A percentile compares a stretch with the other conserved stretches of the same genome.
phyloP scores from a whole-genome alignment of 805 yeast species.

The Candida nanaspora region DNA sequence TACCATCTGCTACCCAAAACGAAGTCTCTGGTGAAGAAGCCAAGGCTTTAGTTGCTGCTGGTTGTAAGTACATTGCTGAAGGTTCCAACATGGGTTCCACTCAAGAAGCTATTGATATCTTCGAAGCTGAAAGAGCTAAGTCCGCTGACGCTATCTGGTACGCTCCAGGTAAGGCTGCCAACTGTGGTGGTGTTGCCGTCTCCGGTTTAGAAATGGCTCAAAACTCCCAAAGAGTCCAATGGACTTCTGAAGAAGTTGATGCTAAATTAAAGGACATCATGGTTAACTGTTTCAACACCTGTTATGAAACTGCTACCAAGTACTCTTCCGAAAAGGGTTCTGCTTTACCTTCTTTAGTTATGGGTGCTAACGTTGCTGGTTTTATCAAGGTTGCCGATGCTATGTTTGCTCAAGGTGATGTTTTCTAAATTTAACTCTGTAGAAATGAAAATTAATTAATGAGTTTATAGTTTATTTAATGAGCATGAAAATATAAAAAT shows the following conservation, averaged over 20 bases:
- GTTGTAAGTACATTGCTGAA: conserved; percentile 91
- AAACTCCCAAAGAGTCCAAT: conserved; percentile 87
- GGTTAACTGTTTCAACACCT: conserved; percentile 88
- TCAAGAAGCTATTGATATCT: conserved; percentile 91
- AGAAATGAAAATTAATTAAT: neutral
- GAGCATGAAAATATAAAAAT: neutral
- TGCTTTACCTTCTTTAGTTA: conserved; percentile 87
- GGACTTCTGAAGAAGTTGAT: conserved; percentile 94
- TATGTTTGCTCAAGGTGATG: conserved; percentile 96
- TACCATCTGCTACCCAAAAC: conserved; percentile 98
- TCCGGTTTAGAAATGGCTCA: conserved; percentile 99
- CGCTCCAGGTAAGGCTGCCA: conserved; percentile 99
- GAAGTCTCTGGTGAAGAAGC: conserved; percentile 98
- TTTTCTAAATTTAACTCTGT: conserved; percentile 25
- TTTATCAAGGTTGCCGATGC: conserved; percentile 98
- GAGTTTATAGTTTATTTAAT: neutral
- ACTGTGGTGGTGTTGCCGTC: conserved; percentile 99
- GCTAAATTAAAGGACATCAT: conserved; percentile 83
- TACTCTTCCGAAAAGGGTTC: conserved; percentile 65
- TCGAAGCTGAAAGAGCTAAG: conserved; percentile 71
- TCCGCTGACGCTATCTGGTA: conserved; percentile 72
- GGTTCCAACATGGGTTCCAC: conserved; percentile 99
- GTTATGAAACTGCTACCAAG: conserved; percentile 78
- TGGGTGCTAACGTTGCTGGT: conserved; percentile 99
- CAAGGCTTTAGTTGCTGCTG: conserved; percentile 84